phyloP scores from a whole-genome alignment of 805 yeast species.

The Kurtzmaniella fragi region DNA sequence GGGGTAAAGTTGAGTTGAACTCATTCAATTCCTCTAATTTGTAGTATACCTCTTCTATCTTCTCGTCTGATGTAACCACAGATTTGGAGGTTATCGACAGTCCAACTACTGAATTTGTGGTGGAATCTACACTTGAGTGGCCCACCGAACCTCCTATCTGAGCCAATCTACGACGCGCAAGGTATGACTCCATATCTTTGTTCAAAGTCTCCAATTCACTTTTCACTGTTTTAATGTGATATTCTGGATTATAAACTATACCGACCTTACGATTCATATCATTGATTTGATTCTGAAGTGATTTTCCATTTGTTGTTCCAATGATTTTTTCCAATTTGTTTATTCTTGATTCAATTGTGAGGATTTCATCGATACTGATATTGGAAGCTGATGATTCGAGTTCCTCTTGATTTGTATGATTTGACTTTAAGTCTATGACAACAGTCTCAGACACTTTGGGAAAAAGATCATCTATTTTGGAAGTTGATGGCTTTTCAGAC shows the following conservation, averaged over 20 bases:
- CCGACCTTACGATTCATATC: constrained; percentile 29
- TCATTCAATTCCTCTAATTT: constrained; percentile 21
- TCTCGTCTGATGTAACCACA: constrained; percentile 8
- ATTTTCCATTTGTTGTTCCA: constrained; percentile 14
- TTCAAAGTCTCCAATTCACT: constrained; percentile 18
- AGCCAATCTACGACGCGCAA: constrained; percentile 13
- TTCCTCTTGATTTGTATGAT: too few species aligned
- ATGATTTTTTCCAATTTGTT: constrained; percentile 15
- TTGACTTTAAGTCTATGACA: too few species aligned
- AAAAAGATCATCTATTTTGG: too few species aligned
- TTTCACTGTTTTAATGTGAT: constrained; percentile 19
- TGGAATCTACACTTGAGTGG: neutral
- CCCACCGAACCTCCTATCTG: constrained; percentile 3
- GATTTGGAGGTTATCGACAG: constrained; percentile 2
- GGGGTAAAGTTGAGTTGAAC: constrained; percentile 17
- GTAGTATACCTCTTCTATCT: constrained; percentile 21
- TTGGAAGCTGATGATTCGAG: too few species aligned
- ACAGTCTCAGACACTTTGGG: neutral
- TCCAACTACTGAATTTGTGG: neutral
- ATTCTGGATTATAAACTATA: constrained; percentile 31
- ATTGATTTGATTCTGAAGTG: constrained; percentile 21
- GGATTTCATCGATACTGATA: constrained; percentile 5
- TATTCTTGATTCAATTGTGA: constrained; percentile 23
- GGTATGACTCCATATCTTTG: constrained; percentile 21
- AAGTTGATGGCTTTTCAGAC: neutral